These are phyloP conservation scores for Phaeolepiota aurea DNA, from an alignment of 768 basidiomycete genomes.

Conservation along the genomic window DNA sequence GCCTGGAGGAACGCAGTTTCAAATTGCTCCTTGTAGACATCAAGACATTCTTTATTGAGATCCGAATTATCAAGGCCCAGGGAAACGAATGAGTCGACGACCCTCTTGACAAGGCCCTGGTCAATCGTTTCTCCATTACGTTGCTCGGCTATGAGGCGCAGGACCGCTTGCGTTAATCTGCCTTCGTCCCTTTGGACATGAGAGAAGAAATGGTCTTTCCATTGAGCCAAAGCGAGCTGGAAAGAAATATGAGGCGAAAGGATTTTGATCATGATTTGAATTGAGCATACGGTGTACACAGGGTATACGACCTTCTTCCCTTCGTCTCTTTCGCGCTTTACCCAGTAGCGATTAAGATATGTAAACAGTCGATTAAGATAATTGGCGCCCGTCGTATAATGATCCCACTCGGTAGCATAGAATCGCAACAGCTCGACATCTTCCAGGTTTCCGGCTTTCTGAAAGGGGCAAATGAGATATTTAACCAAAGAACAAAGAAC, in stretches of 20 bases:
- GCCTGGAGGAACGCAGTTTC: conserved; percentile 82
- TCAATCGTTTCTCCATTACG: conserved; percentile 94
- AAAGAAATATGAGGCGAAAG: too few species aligned
- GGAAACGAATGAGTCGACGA: conserved; percentile 96
- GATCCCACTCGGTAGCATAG: conserved; percentile 91
- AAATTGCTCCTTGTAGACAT: conserved; percentile 92
- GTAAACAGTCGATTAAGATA: conserved; percentile 96
- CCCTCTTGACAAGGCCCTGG: conserved; percentile 92
- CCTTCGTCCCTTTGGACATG: conserved; percentile 73
- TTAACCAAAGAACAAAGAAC: background rate
- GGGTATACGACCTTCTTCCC: conserved; percentile 93
- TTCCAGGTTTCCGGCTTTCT: conserved; percentile 77
- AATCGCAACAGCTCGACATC: conserved; percentile 90
- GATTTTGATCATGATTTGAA: too few species aligned
- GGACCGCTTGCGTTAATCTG: conserved; percentile 80
- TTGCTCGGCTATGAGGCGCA: conserved; percentile 87
- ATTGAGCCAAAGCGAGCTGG: conserved; percentile 90
- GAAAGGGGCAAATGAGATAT: conserved; percentile 1
- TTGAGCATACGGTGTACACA: conserved; percentile 84
- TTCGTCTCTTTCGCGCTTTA: conserved; percentile 96
- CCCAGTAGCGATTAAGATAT: conserved; percentile 98
- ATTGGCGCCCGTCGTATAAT: conserved; percentile 95
- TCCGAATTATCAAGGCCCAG: conserved; percentile 89
- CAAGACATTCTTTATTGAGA: conserved; percentile 89
- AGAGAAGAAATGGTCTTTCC: conserved; percentile 89